Percentiles rank a stretch among this genome's conserved stretches.
phyloP scores from a whole-genome alignment of 2,329 filamentous ascomycete species.

The Colletotrichum camelliae region DNA sequence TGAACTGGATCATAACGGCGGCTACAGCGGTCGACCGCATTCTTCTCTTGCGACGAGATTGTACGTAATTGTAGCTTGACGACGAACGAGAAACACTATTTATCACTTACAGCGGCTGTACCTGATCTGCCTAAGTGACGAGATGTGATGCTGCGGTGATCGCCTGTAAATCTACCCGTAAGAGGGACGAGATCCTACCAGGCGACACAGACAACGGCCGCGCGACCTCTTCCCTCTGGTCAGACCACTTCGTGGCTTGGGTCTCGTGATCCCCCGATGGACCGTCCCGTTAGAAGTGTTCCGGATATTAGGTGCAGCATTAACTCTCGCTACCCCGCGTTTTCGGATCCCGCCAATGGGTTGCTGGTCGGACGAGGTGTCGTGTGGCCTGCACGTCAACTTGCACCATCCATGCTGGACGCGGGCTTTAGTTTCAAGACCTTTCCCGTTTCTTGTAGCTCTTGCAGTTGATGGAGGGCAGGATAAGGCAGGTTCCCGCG shows the following conservation, averaged over 20 bases:
- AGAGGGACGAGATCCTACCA: not conserved
- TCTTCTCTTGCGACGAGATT: slow-evolving; percentile 11
- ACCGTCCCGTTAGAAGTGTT: not conserved
- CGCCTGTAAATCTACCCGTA: not conserved
- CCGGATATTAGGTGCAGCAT: not conserved
- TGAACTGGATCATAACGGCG: not conserved
- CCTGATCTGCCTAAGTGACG: not conserved
- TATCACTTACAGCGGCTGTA: not conserved
- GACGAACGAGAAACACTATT: slow-evolving; percentile 8
- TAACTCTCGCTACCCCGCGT: slow-evolving; percentile 18
- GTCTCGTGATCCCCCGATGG: not conserved
- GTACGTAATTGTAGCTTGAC: slow-evolving; percentile 17
- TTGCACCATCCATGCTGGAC: not conserved
- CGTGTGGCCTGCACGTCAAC: not conserved
- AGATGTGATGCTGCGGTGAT: not conserved
- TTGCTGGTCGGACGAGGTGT: not conserved
- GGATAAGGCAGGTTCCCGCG: slow-evolving; percentile 6
- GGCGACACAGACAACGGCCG: not conserved
- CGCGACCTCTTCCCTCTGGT: not conserved
- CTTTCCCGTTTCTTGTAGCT: not conserved
- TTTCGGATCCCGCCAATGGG: not conserved
- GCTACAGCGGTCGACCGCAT: not conserved
- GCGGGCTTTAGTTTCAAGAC: not conserved
- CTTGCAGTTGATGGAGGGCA: not conserved
- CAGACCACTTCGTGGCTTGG: not conserved